Evolutionary conservation across 2,329 filamentous ascomycete species (phyloP).

Genomic region (Fusarium robinianum): DNA sequence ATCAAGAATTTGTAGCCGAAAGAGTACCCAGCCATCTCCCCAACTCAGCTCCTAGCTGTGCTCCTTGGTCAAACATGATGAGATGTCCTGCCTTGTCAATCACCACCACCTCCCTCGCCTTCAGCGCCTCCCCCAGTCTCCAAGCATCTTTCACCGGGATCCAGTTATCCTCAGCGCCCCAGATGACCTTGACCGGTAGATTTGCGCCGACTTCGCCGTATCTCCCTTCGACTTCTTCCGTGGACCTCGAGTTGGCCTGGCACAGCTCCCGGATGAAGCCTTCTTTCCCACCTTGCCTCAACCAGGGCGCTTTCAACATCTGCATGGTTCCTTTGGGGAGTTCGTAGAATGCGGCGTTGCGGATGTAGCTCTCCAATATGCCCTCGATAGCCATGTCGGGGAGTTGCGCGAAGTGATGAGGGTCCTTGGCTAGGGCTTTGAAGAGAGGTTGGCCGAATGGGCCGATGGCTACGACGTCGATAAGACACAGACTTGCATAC

Average conservation of each 20-base stretch:
- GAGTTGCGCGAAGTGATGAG: conserved; percentile 42
- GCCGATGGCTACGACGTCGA: conserved; percentile 49
- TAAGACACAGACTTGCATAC: conserved; percentile 47
- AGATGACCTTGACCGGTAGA: conserved; percentile 48
- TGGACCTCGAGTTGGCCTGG: conserved; percentile 33
- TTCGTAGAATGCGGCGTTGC: conserved; percentile 41
- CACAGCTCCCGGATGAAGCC: conserved; percentile 49
- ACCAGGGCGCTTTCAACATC: conserved; percentile 44
- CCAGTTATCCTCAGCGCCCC: conserved; percentile 51
- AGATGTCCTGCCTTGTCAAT: conserved; percentile 48
- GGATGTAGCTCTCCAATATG: conserved; percentile 47
- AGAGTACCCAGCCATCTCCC: conserved; percentile 38
- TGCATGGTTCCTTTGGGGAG: conserved; percentile 42
- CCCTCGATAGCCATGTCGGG: conserved; percentile 43
- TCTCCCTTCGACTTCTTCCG: conserved; percentile 42
- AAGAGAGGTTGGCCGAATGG: conserved; percentile 51
- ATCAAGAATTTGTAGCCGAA: neutral
- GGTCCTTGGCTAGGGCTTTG: conserved; percentile 44
- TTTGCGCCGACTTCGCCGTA: conserved; percentile 43
- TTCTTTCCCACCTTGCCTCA: conserved; percentile 34
- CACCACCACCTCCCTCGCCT: conserved; percentile 41
- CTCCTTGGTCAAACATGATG: conserved; percentile 49
- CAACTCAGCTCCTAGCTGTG: conserved; percentile 45
- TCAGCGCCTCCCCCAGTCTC: conserved; percentile 35
- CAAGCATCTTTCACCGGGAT: conserved; percentile 46